Evolutionary conservation across 2,329 filamentous ascomycete genomes (phyloP), one percentile per base, ranked within the genome.

Genomic region (Mycocentrospora acerina): DNA sequence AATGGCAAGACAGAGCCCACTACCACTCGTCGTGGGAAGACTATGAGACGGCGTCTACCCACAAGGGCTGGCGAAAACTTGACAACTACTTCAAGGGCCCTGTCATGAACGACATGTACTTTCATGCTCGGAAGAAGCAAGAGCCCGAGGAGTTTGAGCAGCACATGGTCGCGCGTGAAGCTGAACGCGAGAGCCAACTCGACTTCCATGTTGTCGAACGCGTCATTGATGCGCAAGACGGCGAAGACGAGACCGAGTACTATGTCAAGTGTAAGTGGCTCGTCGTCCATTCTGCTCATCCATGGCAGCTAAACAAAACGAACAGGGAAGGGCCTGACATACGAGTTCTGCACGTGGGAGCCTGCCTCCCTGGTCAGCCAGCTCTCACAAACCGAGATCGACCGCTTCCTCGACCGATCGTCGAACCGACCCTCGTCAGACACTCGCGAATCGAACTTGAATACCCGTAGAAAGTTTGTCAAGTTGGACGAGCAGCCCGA

Each of bases 321-420:
- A 24, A 25, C 38, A 74, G 71, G 72, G 90, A 95, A 93, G 69
- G 88, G 88, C 9, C 79, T 97, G 35, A 88, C 85, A 35, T 98
- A 98, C 63, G 90, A 97, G 57, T 84, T 85, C 47, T 95, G 88
- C 69, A 98, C 94, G 2, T 98, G 94, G 94, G 93, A 98, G 66
- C 71, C 75, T 27, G 87, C 83, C 26, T 77, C 81, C 5, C 76
- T 91, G 24, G 81, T 97, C 55, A 87, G 83, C 61, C 73, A 82
- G 22, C 81, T 88, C 36, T 89, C 90, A 32, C 90, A 96, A 66
- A 81, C 82, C 57, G 88, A 95, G 71, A 91, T 98, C 56, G 91
- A 97, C 62, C 85, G 89, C 58, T 97, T 86, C 65, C 74, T 95
- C 40, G 86, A 96, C 61, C 86, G 93, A 36, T 82, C 85, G 29